These are phyloP conservation scores for Phlegmacium glaucopus DNA, from an alignment of 768 basidiomycete species.

Conservation along the genomic window DNA sequence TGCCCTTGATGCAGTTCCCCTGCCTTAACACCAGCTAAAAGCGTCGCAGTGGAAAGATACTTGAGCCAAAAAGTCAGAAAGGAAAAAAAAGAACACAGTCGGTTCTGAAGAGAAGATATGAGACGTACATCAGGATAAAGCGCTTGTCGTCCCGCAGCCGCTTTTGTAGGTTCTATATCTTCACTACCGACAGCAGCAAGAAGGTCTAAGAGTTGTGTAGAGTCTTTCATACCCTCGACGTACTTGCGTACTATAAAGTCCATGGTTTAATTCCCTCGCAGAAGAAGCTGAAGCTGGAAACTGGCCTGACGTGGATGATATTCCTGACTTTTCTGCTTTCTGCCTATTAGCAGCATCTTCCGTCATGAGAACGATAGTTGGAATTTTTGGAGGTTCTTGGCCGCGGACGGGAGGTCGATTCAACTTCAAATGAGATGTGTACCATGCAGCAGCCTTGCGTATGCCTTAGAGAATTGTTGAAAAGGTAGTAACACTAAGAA, in stretches of 20 bases:
- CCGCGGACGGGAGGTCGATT: conserved; percentile 51
- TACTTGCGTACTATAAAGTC: conserved; percentile 65
- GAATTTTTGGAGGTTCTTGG: conserved; percentile 39
- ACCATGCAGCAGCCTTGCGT: conserved; percentile 85
- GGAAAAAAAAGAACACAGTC: neutral
- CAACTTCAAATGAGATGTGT: conserved; percentile 65
- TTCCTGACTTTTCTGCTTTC: conserved; percentile 66
- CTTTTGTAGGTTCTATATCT: conserved; percentile 60
- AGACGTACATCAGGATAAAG: conserved; percentile 73
- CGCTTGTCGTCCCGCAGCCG: conserved; percentile 47
- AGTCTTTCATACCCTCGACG: conserved; percentile 68
- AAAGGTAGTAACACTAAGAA: neutral
- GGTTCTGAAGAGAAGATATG: no score
- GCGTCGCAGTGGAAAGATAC: conserved; percentile 73
- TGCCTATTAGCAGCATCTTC: conserved; percentile 85
- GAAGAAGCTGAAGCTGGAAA: neutral
- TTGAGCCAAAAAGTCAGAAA: conserved; percentile 26
- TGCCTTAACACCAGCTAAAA: conserved; percentile 81
- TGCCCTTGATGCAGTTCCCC: conserved; percentile 88
- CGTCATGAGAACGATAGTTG: conserved; percentile 77
- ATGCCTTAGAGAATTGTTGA: conserved; percentile 57
- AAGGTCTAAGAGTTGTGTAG: conserved; percentile 73
- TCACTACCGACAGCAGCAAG: conserved; percentile 67
- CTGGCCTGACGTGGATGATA: conserved; percentile 62
- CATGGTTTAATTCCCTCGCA: neutral